These are phyloP conservation scores for Chondrus crispus DNA, from an alignment of 23 red algal genomes.

Conservation along the genomic window DNA sequence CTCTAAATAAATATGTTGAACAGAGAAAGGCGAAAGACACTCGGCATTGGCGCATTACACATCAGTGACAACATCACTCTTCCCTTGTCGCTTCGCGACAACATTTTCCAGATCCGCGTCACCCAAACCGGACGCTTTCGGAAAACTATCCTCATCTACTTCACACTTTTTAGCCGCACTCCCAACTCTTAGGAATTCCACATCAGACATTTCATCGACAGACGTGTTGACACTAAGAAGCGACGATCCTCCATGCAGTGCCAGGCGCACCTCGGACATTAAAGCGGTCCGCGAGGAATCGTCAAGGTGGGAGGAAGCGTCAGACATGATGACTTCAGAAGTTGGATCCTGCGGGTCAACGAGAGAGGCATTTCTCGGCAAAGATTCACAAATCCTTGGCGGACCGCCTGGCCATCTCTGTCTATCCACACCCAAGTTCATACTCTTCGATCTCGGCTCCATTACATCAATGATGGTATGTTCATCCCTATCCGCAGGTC, in stretches of 20 bases:
- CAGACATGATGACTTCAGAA: conserved; percentile 1
- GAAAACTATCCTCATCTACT: background rate
- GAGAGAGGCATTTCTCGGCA: background rate
- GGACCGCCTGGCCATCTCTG: background rate
- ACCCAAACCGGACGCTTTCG: no score
- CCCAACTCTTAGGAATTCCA: background rate
- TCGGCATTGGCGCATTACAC: no score
- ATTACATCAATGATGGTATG: background rate
- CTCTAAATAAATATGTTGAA: no score
- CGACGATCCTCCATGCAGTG: conserved; percentile 19
- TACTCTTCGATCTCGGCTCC: background rate
- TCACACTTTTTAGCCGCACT: background rate
- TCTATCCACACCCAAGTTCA: background rate
- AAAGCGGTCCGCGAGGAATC: background rate
- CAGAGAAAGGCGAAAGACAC: no score
- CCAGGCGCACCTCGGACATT: conserved; percentile 16
- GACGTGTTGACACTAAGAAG: conserved; percentile 8
- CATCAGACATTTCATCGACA: background rate
- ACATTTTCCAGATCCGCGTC: no score
- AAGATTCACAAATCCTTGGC: no score
- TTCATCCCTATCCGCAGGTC: background rate
- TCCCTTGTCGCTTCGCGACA: no score
- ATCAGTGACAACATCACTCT: no score
- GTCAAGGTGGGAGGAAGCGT: conserved; percentile 29
- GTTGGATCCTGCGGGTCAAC: conserved; percentile 8